A percentile compares a stretch with the other conserved stretches of the same genome.
Evolutionary conservation across 148 eudicot species (phyloP).

Genomic region (Rhododendron ovatum): DNA sequence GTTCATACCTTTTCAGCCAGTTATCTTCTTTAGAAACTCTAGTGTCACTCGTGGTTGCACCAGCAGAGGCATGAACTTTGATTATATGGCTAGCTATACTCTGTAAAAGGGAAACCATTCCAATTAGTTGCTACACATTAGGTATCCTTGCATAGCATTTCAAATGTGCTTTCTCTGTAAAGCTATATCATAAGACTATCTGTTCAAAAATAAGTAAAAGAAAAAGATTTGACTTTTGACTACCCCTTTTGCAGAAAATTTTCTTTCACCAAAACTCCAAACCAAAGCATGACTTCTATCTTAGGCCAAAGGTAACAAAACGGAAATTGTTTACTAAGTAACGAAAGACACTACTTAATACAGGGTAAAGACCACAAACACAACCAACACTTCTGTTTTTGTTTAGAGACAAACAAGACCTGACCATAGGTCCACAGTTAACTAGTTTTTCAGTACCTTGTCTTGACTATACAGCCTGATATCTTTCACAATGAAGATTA

Average conservation of each 20-base stretch:
- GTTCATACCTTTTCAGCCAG: conserved; percentile 80
- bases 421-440: not conserved
- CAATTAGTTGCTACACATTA: not conserved
- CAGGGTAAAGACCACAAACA: not conserved
- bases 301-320: not conserved
- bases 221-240: not conserved
- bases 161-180: not conserved
- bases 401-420: not conserved
- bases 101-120: conserved; percentile 34
- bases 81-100: conserved; percentile 87
- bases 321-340: not conserved
- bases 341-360: not conserved
- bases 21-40: conserved; percentile 70
- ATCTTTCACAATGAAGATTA: conserved; percentile 95
- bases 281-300: not conserved
- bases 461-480: conserved; percentile 79
- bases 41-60: conserved; percentile 42
- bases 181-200: not conserved
- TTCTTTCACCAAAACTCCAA: not conserved
- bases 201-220: not conserved
- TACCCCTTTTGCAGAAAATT: not conserved
- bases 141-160: not conserved
- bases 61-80: conserved; percentile 84
- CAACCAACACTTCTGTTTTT: not conserved
- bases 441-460: conserved; percentile 44